Percentiles rank a stretch among this genome's conserved stretches.
Evolutionary conservation across 768 basidiomycete genomes (phyloP).

Genomic region (Galerina sulciceps): DNA sequence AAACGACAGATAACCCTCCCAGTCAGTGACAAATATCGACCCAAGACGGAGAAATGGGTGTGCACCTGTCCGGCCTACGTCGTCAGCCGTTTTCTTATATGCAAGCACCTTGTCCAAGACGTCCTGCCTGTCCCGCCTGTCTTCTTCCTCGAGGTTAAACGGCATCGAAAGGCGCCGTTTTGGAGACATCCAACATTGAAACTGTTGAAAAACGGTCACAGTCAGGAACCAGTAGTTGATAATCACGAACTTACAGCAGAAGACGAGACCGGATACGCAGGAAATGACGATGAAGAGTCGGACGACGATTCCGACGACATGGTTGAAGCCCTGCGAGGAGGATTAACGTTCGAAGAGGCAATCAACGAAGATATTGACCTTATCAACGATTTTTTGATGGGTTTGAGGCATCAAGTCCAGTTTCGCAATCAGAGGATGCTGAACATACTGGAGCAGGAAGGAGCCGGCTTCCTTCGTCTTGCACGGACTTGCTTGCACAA

Average conservation of each 20-base stretch:
- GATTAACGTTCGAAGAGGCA: neutral
- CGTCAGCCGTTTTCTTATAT: slow-evolving; percentile 17
- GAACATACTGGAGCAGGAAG: neutral
- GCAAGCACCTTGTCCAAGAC: slow-evolving; percentile 21
- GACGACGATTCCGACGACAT: no score
- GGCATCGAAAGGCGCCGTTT: slow-evolving; percentile 6
- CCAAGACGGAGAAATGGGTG: neutral
- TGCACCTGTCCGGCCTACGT: slow-evolving; percentile 19
- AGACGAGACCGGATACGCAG: no score
- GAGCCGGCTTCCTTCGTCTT: no score
- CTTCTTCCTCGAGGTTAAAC: slow-evolving; percentile 20
- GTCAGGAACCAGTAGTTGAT: no score
- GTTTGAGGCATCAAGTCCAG: neutral
- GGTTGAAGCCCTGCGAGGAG: no score
- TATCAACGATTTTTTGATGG: neutral
- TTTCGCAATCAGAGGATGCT: neutral
- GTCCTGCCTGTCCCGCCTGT: slow-evolving; percentile 17
- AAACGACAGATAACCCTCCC: slow-evolving; percentile 20
- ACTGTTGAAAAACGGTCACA: no score
- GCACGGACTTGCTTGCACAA: no score
- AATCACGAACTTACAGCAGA: no score
- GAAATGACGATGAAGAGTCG: no score
- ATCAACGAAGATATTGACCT: neutral
- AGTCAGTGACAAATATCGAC: slow-evolving; percentile 19
- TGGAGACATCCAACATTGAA: slow-evolving; percentile 20